Conservation (phyloP, 208 protist genomes). For the Trypanosomatidae sp. region DNA sequence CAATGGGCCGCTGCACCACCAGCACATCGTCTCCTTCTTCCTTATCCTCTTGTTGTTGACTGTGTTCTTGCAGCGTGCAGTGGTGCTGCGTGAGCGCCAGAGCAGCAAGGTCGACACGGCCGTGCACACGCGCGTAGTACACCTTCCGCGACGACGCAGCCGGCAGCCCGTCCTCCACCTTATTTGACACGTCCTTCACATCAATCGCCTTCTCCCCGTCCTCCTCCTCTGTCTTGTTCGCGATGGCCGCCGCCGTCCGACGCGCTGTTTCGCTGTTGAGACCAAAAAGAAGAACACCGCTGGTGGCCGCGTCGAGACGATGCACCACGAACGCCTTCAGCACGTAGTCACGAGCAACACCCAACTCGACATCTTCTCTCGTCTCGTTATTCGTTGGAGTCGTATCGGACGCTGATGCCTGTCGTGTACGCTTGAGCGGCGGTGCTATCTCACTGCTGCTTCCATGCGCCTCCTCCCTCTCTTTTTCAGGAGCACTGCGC, state of each 20-base stretch:
- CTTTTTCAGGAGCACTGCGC: no score
- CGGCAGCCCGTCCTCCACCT: no score
- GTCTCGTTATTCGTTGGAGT: no score
- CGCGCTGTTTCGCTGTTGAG: slow-evolving; percentile 51
- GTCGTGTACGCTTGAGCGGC: no score
- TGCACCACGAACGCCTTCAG: slow-evolving; percentile 76
- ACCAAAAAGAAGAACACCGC: slow-evolving; percentile 83
- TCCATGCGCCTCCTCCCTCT: no score
- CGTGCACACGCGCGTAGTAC: slow-evolving; percentile 64
- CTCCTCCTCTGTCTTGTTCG: slow-evolving; percentile 32
- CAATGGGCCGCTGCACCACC: slow-evolving; percentile 45
- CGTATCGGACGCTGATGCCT: no score
- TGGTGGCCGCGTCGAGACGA: slow-evolving; percentile 83
- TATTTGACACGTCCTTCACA: not conserved
- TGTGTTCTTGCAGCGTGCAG: slow-evolving; percentile 19
- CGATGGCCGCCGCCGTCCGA: slow-evolving; percentile 38
- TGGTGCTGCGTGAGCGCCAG: slow-evolving; percentile 46
- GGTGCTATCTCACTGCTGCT: no score
- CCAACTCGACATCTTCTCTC: no score
- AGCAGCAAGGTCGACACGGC: slow-evolving; percentile 35
- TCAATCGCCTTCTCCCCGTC: not conserved
- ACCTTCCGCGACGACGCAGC: slow-evolving; percentile 60
- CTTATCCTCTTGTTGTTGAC: not conserved
- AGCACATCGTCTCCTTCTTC: not conserved
- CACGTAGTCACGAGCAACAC: no score